phyloP scores from a whole-genome alignment of 225 moss, liverwort and hornwort species.

The Pseudisothecium myosuroides region DNA sequence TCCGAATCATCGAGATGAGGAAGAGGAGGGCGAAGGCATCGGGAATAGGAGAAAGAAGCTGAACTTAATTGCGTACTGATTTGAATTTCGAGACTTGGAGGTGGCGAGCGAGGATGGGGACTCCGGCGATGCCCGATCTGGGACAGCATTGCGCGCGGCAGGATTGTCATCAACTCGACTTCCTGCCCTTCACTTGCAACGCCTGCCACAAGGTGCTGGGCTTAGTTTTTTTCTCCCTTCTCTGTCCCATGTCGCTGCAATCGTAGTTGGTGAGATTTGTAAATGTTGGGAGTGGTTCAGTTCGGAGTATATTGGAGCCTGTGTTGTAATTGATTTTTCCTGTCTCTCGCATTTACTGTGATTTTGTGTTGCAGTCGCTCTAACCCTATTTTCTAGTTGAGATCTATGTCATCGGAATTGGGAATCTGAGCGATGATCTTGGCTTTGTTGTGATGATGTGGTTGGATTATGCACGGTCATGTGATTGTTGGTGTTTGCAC shows the following conservation, averaged over 20 bases:
- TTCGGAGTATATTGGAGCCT: not conserved
- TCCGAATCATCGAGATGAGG: not conserved
- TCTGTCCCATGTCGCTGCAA: not conserved
- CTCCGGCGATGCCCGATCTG: constrained; percentile 85
- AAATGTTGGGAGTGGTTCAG: not conserved
- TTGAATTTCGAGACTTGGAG: not conserved
- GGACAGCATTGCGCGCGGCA: constrained; percentile 63
- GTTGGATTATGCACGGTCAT: not conserved
- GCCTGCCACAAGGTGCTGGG: constrained; percentile 55
- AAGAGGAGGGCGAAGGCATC: not conserved
- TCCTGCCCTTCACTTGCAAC: constrained; percentile 87
- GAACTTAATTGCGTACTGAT: not conserved
- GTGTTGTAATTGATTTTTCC: not conserved
- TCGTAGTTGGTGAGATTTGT: not conserved
- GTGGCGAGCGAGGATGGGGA: constrained; percentile 44
- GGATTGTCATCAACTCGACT: constrained; percentile 85
- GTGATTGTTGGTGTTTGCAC: not conserved
- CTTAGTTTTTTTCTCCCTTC: not conserved
- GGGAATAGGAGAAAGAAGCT: not conserved
- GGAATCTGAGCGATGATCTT: not conserved
- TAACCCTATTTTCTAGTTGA: not conserved
- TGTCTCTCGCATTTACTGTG: not conserved
- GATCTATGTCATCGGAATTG: not conserved
- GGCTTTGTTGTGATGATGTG: not conserved
- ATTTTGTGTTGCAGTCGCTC: not conserved